Base-by-base conservation (phyloP, 2,329 filamentous ascomycete genomes). In the Fusarium tjaetaba region DNA sequence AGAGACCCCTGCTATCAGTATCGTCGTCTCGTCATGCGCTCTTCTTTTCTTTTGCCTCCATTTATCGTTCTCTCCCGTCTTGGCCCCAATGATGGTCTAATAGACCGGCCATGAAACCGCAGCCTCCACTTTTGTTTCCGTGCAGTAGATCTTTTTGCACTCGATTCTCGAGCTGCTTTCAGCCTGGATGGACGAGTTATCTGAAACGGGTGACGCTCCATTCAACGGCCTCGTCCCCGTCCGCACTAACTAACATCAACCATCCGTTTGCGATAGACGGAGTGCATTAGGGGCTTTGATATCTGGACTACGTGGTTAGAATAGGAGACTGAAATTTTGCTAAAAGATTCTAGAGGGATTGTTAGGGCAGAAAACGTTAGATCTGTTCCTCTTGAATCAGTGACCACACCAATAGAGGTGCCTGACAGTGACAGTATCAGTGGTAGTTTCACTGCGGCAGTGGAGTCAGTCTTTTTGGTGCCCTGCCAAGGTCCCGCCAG, bases 381-480 rank as follows among this genome's bases (percentile, higher is more conserved):
- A 67, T 38, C n/a, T 70, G 39, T 56, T 57, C 36, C 46, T 55
- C 46, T 49, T 71, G 56, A 73, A 66, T 61, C 63, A 45, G 65
- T 51, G 28, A 67, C 49, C 30, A 58, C 26, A 51, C 38, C 62
- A 63, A 39, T 36, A 46, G 32, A 34, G 43, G 32, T 41, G 38
- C 61, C 71, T 60, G 59, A 59, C 52, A 46, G 48, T 49, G 58
- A 34, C 55, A 56, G 57, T 63, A 36, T 49, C 46, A 55, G 43
- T 66, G 65, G 48, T 67, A 62, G 49, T 68, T 65, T 70, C 65
- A 70, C 51, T 56, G 34, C 26, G 13, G 26, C 20, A 70, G 71
- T 72, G 71, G 71, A 72, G 71, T 55, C 69, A 28, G 22, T 64
- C 60, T 39, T 48, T 59, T 62, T 62, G 71, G 65, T 70, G 65